Evolutionary conservation across 225 moss, liverwort and hornwort genomes (phyloP), one percentile per base, ranked within the genome.

Genomic region (Ulota crispa): DNA sequence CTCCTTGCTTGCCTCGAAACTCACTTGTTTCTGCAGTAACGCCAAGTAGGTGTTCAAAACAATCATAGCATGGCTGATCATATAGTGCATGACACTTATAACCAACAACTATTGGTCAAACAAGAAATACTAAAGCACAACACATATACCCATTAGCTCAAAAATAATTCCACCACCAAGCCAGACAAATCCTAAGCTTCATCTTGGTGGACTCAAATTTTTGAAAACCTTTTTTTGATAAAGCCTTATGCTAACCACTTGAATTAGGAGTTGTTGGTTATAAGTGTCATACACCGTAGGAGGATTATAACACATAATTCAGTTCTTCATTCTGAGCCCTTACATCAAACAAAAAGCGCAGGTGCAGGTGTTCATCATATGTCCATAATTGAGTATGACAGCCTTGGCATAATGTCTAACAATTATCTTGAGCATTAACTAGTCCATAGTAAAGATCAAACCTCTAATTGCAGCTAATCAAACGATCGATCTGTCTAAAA

Each of bases 1-100:
- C 77, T 86, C 50, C 85, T 92, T 90, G 82, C 94, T 95, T 34
- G 89, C 91, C 78, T 94, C 97, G 41, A 92, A 93, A 86, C 93
- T 95, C 4, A 83, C 86, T 83, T 91, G 91, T 82, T 97, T 92
- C 97, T 97, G 88, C 32, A 56, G 0, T 7, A 81, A 34, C 13
- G 42, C 5, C 18, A 26, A 39, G 6, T 41, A 57, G 1, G 26
- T 6, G 74, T 0, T 1, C 54, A 73, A 34, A 4, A 67, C 11
- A 18, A 36, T 0, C 10, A 9, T 18, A 24, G 10, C 32, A 32
- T 24, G 27, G 26, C 6, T 41, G 21, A 9, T 18, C 24, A 73
- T 9, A n/a, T n/a, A n/a, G n/a, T n/a, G n/a, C n/a, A n/a, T n/a
- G n/a, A n/a, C n/a, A n/a, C n/a, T n/a, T n/a, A n/a, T n/a, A n/a